Percentiles rank a stretch among this genome's conserved stretches.
These are phyloP conservation scores for California macrophylla DNA, from an alignment of 441 rosid species.

Conservation along the genomic window DNA sequence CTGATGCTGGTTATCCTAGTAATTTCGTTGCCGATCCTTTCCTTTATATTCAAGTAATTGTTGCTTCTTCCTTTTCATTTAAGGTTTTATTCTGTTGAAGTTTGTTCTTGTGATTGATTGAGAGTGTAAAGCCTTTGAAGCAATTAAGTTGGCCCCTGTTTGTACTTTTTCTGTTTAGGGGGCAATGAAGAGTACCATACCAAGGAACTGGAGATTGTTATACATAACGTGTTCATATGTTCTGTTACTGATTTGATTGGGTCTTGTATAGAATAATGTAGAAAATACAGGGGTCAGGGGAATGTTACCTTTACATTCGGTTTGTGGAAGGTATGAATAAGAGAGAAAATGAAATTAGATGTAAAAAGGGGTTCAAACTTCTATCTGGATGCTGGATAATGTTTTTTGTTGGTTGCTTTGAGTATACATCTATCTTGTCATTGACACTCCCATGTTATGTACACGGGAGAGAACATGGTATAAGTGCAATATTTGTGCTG, in stretches of 20 bases:
- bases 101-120: background rate
- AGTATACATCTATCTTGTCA: no score
- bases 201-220: background rate
- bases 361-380: no score
- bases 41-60: constrained; percentile 61
- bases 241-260: background rate
- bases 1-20: constrained; percentile 69
- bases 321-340: no score
- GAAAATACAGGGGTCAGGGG: background rate
- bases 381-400: no score
- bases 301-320: no score
- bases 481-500: no score
- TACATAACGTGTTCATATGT: background rate
- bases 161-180: background rate
- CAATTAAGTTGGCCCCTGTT: background rate
- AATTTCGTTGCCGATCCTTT: constrained; percentile 93
- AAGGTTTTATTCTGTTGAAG: background rate
- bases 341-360: no score
- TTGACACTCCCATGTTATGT: no score
- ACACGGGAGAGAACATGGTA: no score
- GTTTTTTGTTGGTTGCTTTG: no score
- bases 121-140: background rate
- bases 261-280: background rate
- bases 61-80: background rate
- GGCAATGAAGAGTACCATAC: background rate